Conservation (phyloP, 192 early-diverging fungal species). For the Coemansia sp. region DNA sequence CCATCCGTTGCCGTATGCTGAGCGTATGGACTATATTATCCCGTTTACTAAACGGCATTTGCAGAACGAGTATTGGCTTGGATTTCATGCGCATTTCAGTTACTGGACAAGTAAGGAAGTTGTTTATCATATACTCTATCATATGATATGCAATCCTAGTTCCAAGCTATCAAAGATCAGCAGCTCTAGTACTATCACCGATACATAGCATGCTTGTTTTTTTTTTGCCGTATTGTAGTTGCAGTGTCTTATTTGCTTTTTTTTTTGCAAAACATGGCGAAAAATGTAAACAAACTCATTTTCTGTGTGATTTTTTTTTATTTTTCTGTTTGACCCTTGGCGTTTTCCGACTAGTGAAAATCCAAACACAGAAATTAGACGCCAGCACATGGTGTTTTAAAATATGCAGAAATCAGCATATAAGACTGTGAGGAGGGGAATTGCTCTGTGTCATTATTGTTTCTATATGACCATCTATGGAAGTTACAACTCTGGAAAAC, state of each 20-base stretch:
- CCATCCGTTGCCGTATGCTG: slow-evolving; percentile 32
- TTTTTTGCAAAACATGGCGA: too few species aligned
- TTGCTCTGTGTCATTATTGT: neutral
- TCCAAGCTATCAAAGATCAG: neutral
- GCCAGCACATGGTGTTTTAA: neutral
- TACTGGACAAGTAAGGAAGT: slow-evolving; percentile 55
- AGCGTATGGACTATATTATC: slow-evolving; percentile 57
- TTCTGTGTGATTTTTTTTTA: neutral
- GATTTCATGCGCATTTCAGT: slow-evolving; percentile 49
- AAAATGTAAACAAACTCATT: too few species aligned
- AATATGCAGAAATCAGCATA: neutral
- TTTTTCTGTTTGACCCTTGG: neutral
- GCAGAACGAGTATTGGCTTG: slow-evolving; percentile 57
- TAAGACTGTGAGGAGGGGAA: neutral
- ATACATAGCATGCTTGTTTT: neutral
- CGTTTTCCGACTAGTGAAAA: neutral
- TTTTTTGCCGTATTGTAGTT: neutral
- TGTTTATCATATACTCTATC: slow-evolving; percentile 47
- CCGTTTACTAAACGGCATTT: slow-evolving; percentile 46
- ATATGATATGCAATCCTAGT: slow-evolving; percentile 27
- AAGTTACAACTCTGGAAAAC: neutral
- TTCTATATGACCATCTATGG: neutral
- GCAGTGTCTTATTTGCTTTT: too few species aligned
- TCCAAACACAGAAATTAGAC: neutral
- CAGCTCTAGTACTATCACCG: neutral